A percentile compares a stretch with the other conserved stretches of the same genome.
These are phyloP conservation scores for Chytriomyces sp. DNA, from an alignment of 192 early-diverging fungal genomes.

Conservation along the genomic window DNA sequence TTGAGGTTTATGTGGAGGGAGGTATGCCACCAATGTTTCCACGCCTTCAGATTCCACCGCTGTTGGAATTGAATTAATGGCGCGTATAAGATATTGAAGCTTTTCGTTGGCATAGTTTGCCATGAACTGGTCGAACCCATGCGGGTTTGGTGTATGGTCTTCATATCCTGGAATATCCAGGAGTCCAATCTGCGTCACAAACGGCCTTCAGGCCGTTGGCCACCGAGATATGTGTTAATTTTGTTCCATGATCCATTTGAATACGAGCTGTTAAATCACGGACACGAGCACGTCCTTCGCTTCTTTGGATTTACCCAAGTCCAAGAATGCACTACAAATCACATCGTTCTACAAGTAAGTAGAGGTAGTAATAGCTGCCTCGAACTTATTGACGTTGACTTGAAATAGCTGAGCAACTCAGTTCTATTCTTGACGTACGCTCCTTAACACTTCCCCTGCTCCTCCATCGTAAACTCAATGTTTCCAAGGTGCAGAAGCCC, in stretches of 20 bases:
- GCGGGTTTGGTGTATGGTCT: slow-evolving; percentile 43
- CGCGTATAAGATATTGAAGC: slow-evolving; percentile 73
- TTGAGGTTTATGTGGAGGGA: slow-evolving; percentile 38
- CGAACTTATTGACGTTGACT: slow-evolving; percentile 68
- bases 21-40: background rate
- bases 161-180: slow-evolving; percentile 84
- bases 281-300: slow-evolving; percentile 78
- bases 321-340: slow-evolving; percentile 79
- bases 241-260: slow-evolving; percentile 79
- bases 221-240: slow-evolving; percentile 75
- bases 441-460: slow-evolving; percentile 42
- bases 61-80: slow-evolving; percentile 69
- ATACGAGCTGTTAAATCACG: slow-evolving; percentile 77
- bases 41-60: slow-evolving; percentile 65
- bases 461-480: slow-evolving; percentile 75
- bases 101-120: slow-evolving; percentile 89
- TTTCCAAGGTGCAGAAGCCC: slow-evolving; percentile 88
- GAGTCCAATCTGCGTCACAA: slow-evolving; percentile 72
- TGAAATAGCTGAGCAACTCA: slow-evolving; percentile 82
- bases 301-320: slow-evolving; percentile 66
- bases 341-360: slow-evolving; percentile 82
- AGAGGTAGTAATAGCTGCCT: slow-evolving; percentile 78
- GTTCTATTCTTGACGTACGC: slow-evolving; percentile 78
- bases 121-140: slow-evolving; percentile 71
- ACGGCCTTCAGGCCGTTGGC: slow-evolving; percentile 53